A percentile compares a stretch with the other conserved stretches of the same genome.
Evolutionary conservation across 805 yeast genomes (phyloP).

Genomic region (Pichia deserticola): DNA sequence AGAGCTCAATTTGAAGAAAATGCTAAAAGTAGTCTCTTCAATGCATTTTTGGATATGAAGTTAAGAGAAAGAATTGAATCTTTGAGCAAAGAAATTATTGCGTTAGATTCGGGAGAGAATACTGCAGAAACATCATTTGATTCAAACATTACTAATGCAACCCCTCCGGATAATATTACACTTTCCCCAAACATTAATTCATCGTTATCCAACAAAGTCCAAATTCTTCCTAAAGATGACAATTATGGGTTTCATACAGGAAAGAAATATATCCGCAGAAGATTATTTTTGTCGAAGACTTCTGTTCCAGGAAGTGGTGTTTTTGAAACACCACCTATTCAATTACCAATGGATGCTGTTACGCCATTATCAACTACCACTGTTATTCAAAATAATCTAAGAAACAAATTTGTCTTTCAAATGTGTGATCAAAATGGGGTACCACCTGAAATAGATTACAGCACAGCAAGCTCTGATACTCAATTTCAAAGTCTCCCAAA

Average conservation of each 20-base stretch:
- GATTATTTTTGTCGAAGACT: constrained; percentile 8
- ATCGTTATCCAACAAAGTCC: neutral
- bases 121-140: neutral
- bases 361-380: neutral
- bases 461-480: neutral
- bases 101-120: neutral
- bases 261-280: constrained; percentile 6
- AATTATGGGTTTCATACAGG: neutral
- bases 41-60: constrained; percentile 10
- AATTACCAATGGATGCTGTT: neutral
- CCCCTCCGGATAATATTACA: neutral
- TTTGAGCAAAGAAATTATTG: neutral
- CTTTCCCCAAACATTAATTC: neutral
- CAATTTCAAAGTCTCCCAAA: constrained; percentile 10
- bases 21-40: constrained; percentile 3
- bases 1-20: constrained; percentile 4
- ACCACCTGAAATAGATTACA: neutral
- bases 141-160: no score
- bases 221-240: neutral
- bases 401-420: constrained; percentile 7
- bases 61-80: constrained; percentile 7
- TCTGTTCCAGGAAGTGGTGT: constrained; percentile 10
- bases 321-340: constrained; percentile 11
- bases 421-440: constrained; percentile 1
- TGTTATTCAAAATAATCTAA: neutral